Evolutionary conservation across 2,329 filamentous ascomycete genomes (phyloP).

Genomic region (Didymella keratinophila): DNA sequence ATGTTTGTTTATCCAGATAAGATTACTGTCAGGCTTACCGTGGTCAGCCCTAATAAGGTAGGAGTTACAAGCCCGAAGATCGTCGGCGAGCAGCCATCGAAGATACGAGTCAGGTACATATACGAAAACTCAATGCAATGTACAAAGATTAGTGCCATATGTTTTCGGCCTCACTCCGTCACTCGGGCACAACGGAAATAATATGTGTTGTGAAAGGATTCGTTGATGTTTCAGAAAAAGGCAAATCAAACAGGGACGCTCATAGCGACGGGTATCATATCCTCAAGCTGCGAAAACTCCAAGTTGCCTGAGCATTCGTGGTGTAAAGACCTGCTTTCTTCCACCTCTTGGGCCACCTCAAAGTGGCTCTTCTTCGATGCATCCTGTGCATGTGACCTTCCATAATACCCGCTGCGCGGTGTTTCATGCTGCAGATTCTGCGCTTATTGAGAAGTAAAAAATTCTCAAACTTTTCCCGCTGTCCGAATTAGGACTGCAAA

Average conservation of each 20-base stretch:
- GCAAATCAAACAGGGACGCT: slow-evolving; percentile 2
- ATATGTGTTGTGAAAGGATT: neutral
- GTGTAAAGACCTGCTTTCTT: slow-evolving; percentile 11
- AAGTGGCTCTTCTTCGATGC: neutral
- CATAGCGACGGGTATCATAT: slow-evolving; percentile 19
- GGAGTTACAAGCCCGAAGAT: slow-evolving; percentile 5
- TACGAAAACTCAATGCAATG: neutral
- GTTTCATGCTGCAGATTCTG: slow-evolving; percentile 1
- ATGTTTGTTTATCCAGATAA: neutral
- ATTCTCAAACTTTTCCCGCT: neutral
- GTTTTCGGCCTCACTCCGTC: neutral
- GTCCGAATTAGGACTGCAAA: neutral
- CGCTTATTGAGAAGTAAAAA: neutral
- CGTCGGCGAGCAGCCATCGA: slow-evolving; percentile 3
- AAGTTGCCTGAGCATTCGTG: slow-evolving; percentile 4
- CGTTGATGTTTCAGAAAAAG: neutral
- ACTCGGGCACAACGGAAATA: neutral
- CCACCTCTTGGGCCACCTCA: slow-evolving; percentile 5
- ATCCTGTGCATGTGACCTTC: neutral
- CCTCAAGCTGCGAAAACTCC: slow-evolving; percentile 4
- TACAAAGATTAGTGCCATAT: neutral
- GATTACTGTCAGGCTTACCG: neutral
- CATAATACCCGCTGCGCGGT: slow-evolving; percentile 1
- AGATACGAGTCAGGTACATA: slow-evolving; percentile 7
- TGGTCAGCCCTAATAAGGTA: neutral